Evolutionary conservation across 108 stramenopile species (phyloP).

Genomic region (Craspedostauros australis): DNA sequence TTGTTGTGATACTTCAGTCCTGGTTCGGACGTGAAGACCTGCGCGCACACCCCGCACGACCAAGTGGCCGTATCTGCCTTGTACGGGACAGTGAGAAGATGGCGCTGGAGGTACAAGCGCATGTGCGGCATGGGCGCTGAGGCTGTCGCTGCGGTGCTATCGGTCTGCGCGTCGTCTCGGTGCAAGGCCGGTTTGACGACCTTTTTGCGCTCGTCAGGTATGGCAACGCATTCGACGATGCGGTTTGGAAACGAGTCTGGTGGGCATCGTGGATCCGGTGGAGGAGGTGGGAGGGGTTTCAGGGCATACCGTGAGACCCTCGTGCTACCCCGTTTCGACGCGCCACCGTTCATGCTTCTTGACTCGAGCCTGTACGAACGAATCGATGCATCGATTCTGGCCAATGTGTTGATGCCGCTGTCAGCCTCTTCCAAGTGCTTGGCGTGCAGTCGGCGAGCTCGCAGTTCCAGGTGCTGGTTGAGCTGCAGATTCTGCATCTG

Average conservation of each 20-base stretch:
- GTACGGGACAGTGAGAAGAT: constrained; percentile 37
- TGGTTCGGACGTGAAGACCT: constrained; percentile 11
- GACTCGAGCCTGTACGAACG: too few species aligned
- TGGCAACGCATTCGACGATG: constrained; percentile 58
- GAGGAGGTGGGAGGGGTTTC: not conserved
- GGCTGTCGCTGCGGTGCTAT: too few species aligned
- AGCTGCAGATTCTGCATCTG: not conserved
- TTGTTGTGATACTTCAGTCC: constrained; percentile 29
- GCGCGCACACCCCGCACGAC: constrained; percentile 46
- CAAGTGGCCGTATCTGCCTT: constrained; percentile 7
- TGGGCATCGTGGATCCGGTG: constrained; percentile 26
- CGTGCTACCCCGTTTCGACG: too few species aligned
- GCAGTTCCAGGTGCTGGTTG: not conserved
- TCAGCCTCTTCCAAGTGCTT: too few species aligned
- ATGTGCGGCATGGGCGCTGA: not conserved
- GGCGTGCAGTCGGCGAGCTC: constrained; percentile 13
- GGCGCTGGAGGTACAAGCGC: constrained; percentile 24
- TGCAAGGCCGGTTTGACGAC: too few species aligned
- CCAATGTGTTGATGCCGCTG: too few species aligned
- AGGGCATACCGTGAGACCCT: too few species aligned
- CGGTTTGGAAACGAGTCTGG: constrained; percentile 42
- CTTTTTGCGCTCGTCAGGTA: constrained; percentile 32
- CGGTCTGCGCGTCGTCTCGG: too few species aligned
- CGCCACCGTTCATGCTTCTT: too few species aligned
- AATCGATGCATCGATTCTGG: too few species aligned